phyloP scores from a whole-genome alignment of 768 basidiomycete species.

The Amanita rimosa region DNA sequence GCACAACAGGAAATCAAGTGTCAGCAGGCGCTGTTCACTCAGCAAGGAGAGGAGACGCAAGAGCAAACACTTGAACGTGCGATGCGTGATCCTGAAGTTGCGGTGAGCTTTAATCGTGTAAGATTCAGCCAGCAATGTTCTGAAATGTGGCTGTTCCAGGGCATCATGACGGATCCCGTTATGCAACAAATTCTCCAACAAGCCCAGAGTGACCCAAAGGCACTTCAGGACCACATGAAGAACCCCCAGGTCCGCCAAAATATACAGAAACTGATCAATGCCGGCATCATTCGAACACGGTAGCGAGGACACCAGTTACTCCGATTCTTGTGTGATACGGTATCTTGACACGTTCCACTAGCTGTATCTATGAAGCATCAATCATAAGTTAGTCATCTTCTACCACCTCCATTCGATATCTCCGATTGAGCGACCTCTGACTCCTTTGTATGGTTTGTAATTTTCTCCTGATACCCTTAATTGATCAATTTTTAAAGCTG shows the following conservation, averaged over 20 bases:
- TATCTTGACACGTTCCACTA: background rate
- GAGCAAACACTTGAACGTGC: constrained; percentile 89
- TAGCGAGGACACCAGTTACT: constrained; percentile 19
- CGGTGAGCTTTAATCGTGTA: constrained; percentile 36
- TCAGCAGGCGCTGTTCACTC: constrained; percentile 65
- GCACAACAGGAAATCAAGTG: constrained; percentile 69
- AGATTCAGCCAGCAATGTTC: constrained; percentile 4
- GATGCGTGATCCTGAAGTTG: constrained; percentile 96
- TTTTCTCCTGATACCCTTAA: constrained; percentile 66
- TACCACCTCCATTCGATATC: constrained; percentile 62
- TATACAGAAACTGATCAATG: constrained; percentile 84
- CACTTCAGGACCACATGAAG: constrained; percentile 94
- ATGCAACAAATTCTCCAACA: constrained; percentile 96
- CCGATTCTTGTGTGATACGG: background rate
- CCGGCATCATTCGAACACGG: constrained; percentile 87
- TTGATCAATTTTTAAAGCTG: constrained; percentile 77
- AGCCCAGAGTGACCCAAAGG: constrained; percentile 80
- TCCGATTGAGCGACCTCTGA: constrained; percentile 57
- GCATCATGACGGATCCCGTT: constrained; percentile 81
- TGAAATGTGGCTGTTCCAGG: constrained; percentile 23
- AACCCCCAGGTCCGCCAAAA: constrained; percentile 72
- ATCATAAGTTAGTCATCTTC: background rate
- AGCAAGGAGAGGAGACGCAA: constrained; percentile 79
- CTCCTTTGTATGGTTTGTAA: constrained; percentile 91
- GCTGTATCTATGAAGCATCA: background rate